Evolutionary conservation across 495 filamentous ascomycete species (phyloP).

Genomic region (Wilcoxina mikolae): DNA sequence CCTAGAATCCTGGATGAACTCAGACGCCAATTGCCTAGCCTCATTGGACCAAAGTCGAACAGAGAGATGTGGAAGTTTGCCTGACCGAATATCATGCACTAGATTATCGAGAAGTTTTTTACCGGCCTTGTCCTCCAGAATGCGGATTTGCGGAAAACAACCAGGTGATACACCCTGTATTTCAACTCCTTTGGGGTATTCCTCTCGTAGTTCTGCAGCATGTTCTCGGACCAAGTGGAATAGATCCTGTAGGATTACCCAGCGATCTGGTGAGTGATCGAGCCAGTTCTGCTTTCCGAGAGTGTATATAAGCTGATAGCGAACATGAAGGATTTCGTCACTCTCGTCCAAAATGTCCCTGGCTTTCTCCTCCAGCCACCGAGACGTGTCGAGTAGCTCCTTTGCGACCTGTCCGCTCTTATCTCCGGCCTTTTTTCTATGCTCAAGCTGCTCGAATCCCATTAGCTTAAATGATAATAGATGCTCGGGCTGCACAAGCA

Average conservation of each 20-base stretch:
- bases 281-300: constrained; percentile 43
- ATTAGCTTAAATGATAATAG: constrained; percentile 54
- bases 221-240: constrained; percentile 33
- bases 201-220: constrained; percentile 14
- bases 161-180: constrained; percentile 23
- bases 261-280: constrained; percentile 45
- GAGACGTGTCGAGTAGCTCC: constrained; percentile 32
- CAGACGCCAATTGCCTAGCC: constrained; percentile 19
- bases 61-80: constrained; percentile 9
- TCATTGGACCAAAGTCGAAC: constrained; percentile 11
- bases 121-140: constrained; percentile 31
- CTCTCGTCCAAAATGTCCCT: constrained; percentile 52
- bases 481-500: constrained; percentile 54
- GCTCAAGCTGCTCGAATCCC: constrained; percentile 36
- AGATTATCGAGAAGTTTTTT: constrained; percentile 3
- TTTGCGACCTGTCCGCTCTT: constrained; percentile 27
- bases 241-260: constrained; percentile 44
- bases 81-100: constrained; percentile 9
- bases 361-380: constrained; percentile 32
- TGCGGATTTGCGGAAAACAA: constrained; percentile 34
- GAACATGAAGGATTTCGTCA: constrained; percentile 48
- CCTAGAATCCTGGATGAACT: constrained; percentile 28
- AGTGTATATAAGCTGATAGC: constrained; percentile 54
- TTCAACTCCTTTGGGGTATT: constrained; percentile 32
- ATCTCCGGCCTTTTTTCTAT: background rate